Evolutionary conservation across 345 rosid genomes (phyloP).

Genomic region (sweet orange (Citrus sinensis)): DVS_A1.0 CM039162.1:30449501-30450000

Average conservation of each 20-base stretch:
- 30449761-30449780: background rate
- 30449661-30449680: background rate
- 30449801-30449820: background rate
- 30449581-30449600: background rate
- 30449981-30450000: background rate
- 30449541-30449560: slow-evolving; percentile 47
- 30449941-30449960: background rate
- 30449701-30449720: background rate
- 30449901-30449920: background rate
- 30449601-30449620: background rate
- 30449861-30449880: background rate
- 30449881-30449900: background rate
- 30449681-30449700: background rate
- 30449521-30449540: slow-evolving; percentile 41
- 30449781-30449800: background rate
- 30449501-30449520: slow-evolving; percentile 60
- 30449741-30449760: background rate
- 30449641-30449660: background rate
- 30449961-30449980: background rate
- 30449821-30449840: background rate
- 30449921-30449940: background rate
- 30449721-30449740: background rate
- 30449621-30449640: background rate
- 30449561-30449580: slow-evolving; percentile 3
- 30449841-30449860: background rate